Evolutionary conservation across 257 asterid species (phyloP).

Genomic region (Solanum tarijense): DNA sequence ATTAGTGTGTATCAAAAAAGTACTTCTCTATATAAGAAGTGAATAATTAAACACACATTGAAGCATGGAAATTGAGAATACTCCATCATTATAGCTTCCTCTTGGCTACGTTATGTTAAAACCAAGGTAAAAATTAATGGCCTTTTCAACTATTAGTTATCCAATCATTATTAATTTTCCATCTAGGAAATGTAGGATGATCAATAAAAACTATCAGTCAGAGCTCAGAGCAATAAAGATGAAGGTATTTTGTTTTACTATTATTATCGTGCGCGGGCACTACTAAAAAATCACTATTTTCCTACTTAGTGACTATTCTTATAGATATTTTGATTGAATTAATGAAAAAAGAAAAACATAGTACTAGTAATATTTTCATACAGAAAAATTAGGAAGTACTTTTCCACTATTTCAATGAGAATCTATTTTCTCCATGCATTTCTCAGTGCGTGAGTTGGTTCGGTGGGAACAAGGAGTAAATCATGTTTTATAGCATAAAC

Average conservation of each 20-base stretch:
- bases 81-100: background rate
- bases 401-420: background rate
- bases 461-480: background rate
- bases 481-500: too few relatives aligned
- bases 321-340: background rate
- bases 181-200: background rate
- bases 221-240: slow-evolving; percentile 25
- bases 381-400: background rate
- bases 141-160: background rate
- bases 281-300: too few relatives aligned
- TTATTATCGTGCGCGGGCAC: background rate
- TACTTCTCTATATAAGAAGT: background rate
- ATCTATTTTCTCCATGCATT: too few relatives aligned
- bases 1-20: background rate
- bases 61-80: background rate
- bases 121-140: background rate
- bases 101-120: background rate
- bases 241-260: slow-evolving; percentile 15
- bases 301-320: too few relatives aligned
- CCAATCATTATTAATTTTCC: background rate
- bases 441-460: background rate
- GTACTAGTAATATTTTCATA: too few relatives aligned
- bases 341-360: too few relatives aligned
- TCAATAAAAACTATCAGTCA: background rate
- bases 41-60: background rate